Conservation (phyloP, 2,329 filamentous ascomycete genomes). For the Aspergillus uvarum region DNA sequence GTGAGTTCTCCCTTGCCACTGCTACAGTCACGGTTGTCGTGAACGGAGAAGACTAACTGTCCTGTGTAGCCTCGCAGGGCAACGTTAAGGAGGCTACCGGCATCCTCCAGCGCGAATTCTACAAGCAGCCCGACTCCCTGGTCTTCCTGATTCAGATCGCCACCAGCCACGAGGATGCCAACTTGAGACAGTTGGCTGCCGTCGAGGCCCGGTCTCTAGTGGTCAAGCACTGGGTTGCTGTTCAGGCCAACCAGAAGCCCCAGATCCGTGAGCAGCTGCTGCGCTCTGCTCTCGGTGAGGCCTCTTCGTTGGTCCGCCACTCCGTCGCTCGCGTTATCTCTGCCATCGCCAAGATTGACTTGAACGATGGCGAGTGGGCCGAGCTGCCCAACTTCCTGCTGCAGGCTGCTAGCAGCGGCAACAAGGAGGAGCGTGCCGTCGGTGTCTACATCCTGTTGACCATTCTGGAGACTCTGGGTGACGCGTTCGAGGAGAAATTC, state of each 20-base stretch:
- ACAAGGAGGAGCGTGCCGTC: slow-evolving; percentile 79
- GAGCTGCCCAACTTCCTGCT: slow-evolving; percentile 78
- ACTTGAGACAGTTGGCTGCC: slow-evolving; percentile 83
- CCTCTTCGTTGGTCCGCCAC: slow-evolving; percentile 74
- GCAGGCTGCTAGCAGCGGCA: slow-evolving; percentile 72
- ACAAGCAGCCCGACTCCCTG: slow-evolving; percentile 79
- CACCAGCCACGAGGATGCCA: slow-evolving; percentile 69
- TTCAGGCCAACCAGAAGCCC: slow-evolving; percentile 73
- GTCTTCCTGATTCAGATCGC: slow-evolving; percentile 85
- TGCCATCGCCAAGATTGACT: slow-evolving; percentile 79
- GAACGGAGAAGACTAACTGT: slow-evolving; percentile 19
- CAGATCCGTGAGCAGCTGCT: slow-evolving; percentile 80
- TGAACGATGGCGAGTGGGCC: slow-evolving; percentile 80
- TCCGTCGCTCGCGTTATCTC: slow-evolving; percentile 85
- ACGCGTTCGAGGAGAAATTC: slow-evolving; percentile 79
- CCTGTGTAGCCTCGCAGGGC: slow-evolving; percentile 72
- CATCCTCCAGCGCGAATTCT: slow-evolving; percentile 90
- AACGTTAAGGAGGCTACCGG: slow-evolving; percentile 87
- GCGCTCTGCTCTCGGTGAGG: slow-evolving; percentile 78
- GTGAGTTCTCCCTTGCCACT: slow-evolving; percentile 55
- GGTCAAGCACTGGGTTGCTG: slow-evolving; percentile 77
- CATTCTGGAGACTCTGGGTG: slow-evolving; percentile 82
- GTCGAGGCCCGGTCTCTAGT: slow-evolving; percentile 85
- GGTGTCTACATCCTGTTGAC: slow-evolving; percentile 92
- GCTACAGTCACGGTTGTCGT: not conserved